Evolutionary conservation across 768 basidiomycete genomes (phyloP), one percentile per base, ranked within the genome.

Genomic region (Rhodotorula babjevae): DNA sequence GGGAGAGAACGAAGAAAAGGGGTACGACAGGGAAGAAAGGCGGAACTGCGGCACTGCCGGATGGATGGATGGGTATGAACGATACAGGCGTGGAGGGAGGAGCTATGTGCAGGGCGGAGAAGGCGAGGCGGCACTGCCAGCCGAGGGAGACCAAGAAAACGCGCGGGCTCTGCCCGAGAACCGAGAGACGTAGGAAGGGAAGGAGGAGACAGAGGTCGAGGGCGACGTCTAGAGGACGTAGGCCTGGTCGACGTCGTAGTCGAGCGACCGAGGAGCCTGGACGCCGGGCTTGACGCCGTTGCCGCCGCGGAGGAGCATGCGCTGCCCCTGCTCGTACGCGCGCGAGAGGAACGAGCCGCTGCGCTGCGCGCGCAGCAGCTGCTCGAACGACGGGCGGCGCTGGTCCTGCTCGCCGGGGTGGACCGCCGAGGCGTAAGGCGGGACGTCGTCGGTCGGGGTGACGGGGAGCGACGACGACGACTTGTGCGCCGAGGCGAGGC

Each of bases 401-500:
- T 49, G 50, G 42, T 40, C 18, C 42, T 57, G 3, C 29, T 21
- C 66, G 50, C 23, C 50, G 10, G 60, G 31, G 4, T 42, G 42
- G 29, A 29, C 50, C 59, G 65, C 58, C 18, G 60, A 31, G 9
- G 56, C 15, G 69, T 62, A 74, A 16, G 60, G 63, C 40, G 73
- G 61, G 53, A 68, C 63, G 42, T 75, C 70, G 67, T 75, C 74
- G 19, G 70, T 75, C 27, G 74, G 74, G 11, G 74, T 75, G 40
- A 75, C 61, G 29, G 74, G 74, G 1, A 65, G 55, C 6, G 65
- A 70, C 19, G 68, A 61, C 15, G 23, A 46, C 15, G 60, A 36
- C 58, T 46, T 44, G 60, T 27, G 27, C 44, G 15, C 44, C 59
- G 42, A 27, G 14, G 27, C 25, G 14, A 31, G 68, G 9, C 49